Evolutionary conservation across 352 stramenopile species (phyloP).

Genomic region (Phytophthora syringae): DNA sequence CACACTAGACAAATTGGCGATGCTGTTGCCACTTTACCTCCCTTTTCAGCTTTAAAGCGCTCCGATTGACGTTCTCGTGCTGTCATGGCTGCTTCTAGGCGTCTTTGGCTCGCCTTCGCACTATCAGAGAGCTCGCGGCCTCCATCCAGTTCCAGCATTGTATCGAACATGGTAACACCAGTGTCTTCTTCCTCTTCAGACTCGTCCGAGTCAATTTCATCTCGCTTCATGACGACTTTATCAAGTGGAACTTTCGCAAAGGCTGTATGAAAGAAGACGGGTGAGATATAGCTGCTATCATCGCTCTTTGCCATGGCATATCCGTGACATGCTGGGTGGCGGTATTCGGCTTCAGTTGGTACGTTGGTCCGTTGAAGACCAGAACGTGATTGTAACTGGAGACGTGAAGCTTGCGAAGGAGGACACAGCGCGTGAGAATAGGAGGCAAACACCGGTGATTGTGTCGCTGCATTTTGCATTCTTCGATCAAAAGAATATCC

Average conservation of each 20-base stretch:
- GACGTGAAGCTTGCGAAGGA: conserved; percentile 32
- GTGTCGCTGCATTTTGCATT: conserved; percentile 5
- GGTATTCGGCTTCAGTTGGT: conserved; percentile 31
- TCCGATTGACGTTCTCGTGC: conserved; percentile 28
- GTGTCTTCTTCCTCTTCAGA: conserved; percentile 35
- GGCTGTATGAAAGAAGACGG: conserved; percentile 66
- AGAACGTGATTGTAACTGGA: conserved; percentile 18
- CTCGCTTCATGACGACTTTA: conserved; percentile 46
- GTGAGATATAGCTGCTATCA: conserved; percentile 55
- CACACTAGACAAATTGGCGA: conserved; percentile 40
- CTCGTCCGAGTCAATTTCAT: conserved; percentile 33
- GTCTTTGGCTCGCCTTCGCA: conserved; percentile 19
- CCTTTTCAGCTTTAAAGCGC: background rate
- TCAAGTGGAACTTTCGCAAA: conserved; percentile 72
- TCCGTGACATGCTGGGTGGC: conserved; percentile 66
- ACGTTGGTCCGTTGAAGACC: conserved; percentile 26
- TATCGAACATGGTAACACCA: conserved; percentile 9
- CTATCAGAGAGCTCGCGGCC: conserved; percentile 16
- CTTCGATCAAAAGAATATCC: conserved; percentile 56
- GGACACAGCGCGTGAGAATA: conserved; percentile 61
- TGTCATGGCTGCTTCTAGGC: conserved; percentile 43
- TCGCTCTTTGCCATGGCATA: conserved; percentile 56
- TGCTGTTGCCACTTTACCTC: background rate
- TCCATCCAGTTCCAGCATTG: conserved; percentile 9
- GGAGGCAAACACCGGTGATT: conserved; percentile 60